Base-by-base conservation (phyloP, 2,329 filamentous ascomycete species). In the Fusarium decemcellulare region DNA sequence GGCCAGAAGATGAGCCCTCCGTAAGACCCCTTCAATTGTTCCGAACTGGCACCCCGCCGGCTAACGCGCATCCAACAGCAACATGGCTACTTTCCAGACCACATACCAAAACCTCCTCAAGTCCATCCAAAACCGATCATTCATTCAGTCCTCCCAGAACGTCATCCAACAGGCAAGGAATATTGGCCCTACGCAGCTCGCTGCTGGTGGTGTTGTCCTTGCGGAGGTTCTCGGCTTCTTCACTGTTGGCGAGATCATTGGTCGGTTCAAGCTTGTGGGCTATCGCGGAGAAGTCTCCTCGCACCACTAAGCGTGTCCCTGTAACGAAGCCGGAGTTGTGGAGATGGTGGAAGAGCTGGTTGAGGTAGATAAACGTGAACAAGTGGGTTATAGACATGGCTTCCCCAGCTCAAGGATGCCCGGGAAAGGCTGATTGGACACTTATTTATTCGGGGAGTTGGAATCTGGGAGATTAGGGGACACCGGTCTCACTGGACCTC, bases 171-270 rank as follows among this genome's bases (percentile, higher is more conserved):
- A 81, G 72, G 78, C 93, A 77, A 90, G 93, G 79, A 92, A 90
- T 84, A 76, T 96, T 76, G 92, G 89, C 81, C 85, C 83, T 72
- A 86, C 90, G 74, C 91, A 97, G 82, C 80, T 95, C 74, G 87
- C 88, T 59, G 83, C 92, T 57, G 92, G 88, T 65, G 93, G 92
- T 74, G 92, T 99, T 64, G 85, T 98, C 67, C 83, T 87, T 50
- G 95, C 95, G 60, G 95, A 99, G 85, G 88, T 94, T 53, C 84
- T 99, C 73, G 96, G 96, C 67, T 99, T 99, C 89, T 99, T 98
- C 88, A 97, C 95, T 67, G 90, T 98, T 59, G 96, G 96, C 72
- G 95, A 98, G 88, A 98, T 99, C 82, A 91, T 99, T 77, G 96
- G 96, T 77, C 90, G 95, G 78, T 90, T 96, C 85, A 98, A 99